A percentile compares a stretch with the other conserved stretches of the same genome.
Evolutionary conservation across 176 grass and related monocot genomes (phyloP).

Genomic region (Chloris gayana): DNA sequence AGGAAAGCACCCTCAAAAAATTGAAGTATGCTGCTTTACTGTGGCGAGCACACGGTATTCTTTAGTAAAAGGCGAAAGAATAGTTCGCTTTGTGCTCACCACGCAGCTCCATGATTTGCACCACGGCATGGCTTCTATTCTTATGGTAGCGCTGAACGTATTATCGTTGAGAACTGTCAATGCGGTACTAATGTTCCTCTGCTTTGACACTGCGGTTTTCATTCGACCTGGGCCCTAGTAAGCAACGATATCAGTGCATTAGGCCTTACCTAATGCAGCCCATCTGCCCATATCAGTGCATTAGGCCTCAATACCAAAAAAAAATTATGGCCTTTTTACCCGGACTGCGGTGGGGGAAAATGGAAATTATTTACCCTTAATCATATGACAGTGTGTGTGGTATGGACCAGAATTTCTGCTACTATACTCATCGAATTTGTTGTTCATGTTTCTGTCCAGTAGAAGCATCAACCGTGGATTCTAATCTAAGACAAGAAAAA

Average conservation of each 20-base stretch:
- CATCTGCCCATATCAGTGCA: neutral
- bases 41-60: slow-evolving; percentile 57
- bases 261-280: neutral
- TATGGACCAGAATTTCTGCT: too few species aligned
- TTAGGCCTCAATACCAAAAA: neutral
- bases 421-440: too few species aligned
- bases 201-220: neutral
- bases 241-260: too few species aligned
- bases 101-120: slow-evolving; percentile 33
- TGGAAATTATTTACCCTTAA: too few species aligned
- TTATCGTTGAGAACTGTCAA: neutral
- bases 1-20: slow-evolving; percentile 15
- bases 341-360: too few species aligned
- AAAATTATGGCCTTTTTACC: too few species aligned
- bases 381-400: too few species aligned
- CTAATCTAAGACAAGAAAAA: too few species aligned
- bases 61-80: slow-evolving; percentile 78
- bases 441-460: neutral
- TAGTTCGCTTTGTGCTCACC: slow-evolving; percentile 57
- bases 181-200: neutral
- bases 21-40: slow-evolving; percentile 18
- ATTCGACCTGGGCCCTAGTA: neutral
- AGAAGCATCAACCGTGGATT: neutral
- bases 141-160: neutral
- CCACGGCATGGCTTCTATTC: accelerated